Percentiles rank a stretch among this genome's conserved stretches.
phyloP scores from a whole-genome alignment of 2,329 filamentous ascomycete genomes.

The Xylariaceae sp. region DNA sequence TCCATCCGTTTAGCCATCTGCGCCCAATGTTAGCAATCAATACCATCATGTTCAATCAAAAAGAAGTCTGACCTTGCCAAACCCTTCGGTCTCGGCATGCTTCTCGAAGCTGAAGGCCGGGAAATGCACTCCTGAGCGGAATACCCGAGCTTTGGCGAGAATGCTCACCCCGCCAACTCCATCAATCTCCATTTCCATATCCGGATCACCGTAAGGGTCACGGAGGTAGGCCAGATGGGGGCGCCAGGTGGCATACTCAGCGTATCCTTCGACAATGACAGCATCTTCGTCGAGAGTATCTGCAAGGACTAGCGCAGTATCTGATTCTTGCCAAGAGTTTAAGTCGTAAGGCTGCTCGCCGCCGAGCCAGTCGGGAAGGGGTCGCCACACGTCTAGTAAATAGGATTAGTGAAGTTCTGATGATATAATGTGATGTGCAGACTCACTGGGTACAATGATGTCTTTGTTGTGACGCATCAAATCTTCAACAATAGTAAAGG shows the following conservation, averaged over 20 bases:
- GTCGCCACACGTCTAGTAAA: conserved; percentile 82
- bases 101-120: conserved; percentile 98
- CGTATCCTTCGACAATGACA: conserved; percentile 97
- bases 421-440: conserved; percentile 1
- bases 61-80: conserved; percentile 73
- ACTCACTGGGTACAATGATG: conserved; percentile 94
- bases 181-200: conserved; percentile 99
- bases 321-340: conserved; percentile 99
- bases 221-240: conserved; percentile 95
- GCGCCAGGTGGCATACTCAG: conserved; percentile 97
- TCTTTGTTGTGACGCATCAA: conserved; percentile 99
- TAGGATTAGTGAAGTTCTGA: background rate
- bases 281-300: conserved; percentile 96
- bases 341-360: conserved; percentile 97
- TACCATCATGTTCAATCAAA: conserved; percentile 7
- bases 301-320: conserved; percentile 87
- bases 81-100: conserved; percentile 96
- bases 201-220: conserved; percentile 93
- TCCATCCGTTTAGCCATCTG: conserved; percentile 97
- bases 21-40: conserved; percentile 12
- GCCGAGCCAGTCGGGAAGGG: conserved; percentile 97
- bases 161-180: conserved; percentile 97
- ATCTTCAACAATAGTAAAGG: conserved; percentile 94
- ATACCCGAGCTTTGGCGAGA: conserved; percentile 90
- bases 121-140: conserved; percentile 92